Evolutionary conservation across 345 rosid species (phyloP).

Genomic region (Aquilaria malaccensis): DNA sequence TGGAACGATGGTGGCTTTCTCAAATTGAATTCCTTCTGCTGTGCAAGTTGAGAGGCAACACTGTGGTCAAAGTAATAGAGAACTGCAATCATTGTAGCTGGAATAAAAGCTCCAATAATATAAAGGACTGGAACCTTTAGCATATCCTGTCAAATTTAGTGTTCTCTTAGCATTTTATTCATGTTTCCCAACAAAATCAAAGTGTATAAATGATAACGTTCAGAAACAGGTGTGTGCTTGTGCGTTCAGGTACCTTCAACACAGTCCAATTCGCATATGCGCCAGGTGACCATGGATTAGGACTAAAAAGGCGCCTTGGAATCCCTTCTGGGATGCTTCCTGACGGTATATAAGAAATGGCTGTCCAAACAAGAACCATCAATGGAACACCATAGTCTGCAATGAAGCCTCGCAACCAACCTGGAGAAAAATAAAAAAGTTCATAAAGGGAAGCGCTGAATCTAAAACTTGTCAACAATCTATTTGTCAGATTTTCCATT

Average conservation of each 20-base stretch:
- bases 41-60: conserved; percentile 92
- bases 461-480: conserved; percentile 1
- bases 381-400: conserved; percentile 95
- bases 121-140: conserved; percentile 70
- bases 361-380: conserved; percentile 90
- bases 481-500: conserved; percentile 1
- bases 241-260: conserved; percentile 39
- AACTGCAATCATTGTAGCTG: conserved; percentile 91
- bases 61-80: conserved; percentile 95
- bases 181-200: too few relatives aligned
- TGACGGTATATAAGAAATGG: conserved; percentile 62
- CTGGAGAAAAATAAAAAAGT: conserved; percentile 23
- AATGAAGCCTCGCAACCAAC: conserved; percentile 69
- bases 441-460: background rate
- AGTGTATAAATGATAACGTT: too few relatives aligned
- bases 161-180: conserved; percentile 1
- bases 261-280: conserved; percentile 89
- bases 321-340: conserved; percentile 71
- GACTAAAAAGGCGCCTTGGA: conserved; percentile 95
- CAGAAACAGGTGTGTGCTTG: too few relatives aligned
- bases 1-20: conserved; percentile 86
- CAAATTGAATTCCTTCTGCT: conserved; percentile 85
- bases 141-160: conserved; percentile 57
- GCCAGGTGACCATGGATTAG: conserved; percentile 93
- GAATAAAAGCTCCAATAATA: conserved; percentile 79